phyloP scores from a whole-genome alignment of 179 eudicot genomes.

The Spinacia oleracea region DNA sequence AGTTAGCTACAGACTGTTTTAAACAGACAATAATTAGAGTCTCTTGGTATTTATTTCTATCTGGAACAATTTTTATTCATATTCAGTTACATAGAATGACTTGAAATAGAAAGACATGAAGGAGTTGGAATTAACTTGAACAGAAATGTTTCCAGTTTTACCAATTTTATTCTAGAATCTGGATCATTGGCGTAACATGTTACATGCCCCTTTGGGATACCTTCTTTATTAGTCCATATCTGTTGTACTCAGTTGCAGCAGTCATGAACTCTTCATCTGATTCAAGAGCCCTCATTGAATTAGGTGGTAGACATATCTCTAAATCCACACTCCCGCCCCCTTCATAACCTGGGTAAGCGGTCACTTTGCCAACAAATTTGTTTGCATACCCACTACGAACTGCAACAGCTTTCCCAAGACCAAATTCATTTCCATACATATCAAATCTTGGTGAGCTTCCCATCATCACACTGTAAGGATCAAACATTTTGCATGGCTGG shows the following conservation, averaged over 20 bases:
- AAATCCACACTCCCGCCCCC: conserved; percentile 23
- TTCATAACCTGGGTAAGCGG: conserved; percentile 16
- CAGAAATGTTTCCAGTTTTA: not conserved
- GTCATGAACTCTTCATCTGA: conserved; percentile 21
- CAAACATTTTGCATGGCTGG: not conserved
- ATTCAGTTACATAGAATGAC: not conserved
- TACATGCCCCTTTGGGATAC: not conserved
- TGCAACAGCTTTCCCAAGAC: conserved; percentile 21
- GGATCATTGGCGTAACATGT: not conserved
- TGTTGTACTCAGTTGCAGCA: not conserved
- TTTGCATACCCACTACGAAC: conserved; percentile 12
- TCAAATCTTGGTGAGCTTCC: conserved; percentile 25
- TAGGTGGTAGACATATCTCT: conserved; percentile 26
- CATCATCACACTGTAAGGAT: not conserved
- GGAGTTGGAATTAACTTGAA: not conserved
- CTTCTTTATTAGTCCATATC: not conserved
- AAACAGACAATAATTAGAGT: not conserved
- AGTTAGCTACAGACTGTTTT: not conserved
- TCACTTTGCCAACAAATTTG: not conserved
- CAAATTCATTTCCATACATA: conserved; percentile 24
- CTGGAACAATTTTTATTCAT: not conserved
- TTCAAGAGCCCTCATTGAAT: conserved; percentile 27
- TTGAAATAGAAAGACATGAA: not conserved
- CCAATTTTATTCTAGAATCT: not conserved
- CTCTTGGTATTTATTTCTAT: not conserved